A percentile compares a stretch with the other conserved stretches of the same genome.
These are phyloP conservation scores for Neurospora sp. DNA, from an alignment of 495 filamentous ascomycete species.

Conservation along the genomic window DNA sequence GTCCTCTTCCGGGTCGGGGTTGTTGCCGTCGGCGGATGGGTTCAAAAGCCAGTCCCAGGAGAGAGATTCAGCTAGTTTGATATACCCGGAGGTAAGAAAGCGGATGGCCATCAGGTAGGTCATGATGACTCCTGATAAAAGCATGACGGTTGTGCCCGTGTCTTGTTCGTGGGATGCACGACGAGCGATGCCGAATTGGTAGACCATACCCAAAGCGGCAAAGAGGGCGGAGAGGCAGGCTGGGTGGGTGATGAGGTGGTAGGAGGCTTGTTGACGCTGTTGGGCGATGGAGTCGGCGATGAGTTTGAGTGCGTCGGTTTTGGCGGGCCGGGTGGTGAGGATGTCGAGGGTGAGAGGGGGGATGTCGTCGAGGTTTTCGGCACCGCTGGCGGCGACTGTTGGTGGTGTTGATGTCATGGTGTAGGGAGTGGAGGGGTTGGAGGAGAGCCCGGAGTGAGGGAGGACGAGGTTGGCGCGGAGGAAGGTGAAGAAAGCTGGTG, in stretches of 20 bases:
- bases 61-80: constrained; percentile 28
- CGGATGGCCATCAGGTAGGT: constrained; percentile 32
- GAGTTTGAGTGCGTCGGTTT: constrained; percentile 31
- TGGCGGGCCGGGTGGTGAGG: constrained; percentile 25
- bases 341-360: constrained; percentile 31
- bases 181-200: constrained; percentile 24
- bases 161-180: constrained; percentile 12
- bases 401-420: not conserved
- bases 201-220: constrained; percentile 18
- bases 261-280: constrained; percentile 33
- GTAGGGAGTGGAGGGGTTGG: constrained; percentile 28
- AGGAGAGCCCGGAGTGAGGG: constrained; percentile 32
- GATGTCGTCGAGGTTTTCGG: constrained; percentile 22
- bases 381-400: constrained; percentile 6
- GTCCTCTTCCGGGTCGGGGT: constrained; percentile 19
- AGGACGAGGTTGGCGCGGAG: constrained; percentile 46
- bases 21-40: not conserved
- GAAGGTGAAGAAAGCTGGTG: constrained; percentile 45
- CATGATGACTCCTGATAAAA: constrained; percentile 26
- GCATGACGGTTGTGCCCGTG: constrained; percentile 24
- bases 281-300: constrained; percentile 38
- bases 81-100: constrained; percentile 30
- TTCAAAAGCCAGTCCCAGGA: constrained; percentile 28
- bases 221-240: constrained; percentile 22
- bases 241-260: constrained; percentile 30